Base-by-base conservation (phyloP, 768 basidiomycete species). In the Amanita phalloides region DNA sequence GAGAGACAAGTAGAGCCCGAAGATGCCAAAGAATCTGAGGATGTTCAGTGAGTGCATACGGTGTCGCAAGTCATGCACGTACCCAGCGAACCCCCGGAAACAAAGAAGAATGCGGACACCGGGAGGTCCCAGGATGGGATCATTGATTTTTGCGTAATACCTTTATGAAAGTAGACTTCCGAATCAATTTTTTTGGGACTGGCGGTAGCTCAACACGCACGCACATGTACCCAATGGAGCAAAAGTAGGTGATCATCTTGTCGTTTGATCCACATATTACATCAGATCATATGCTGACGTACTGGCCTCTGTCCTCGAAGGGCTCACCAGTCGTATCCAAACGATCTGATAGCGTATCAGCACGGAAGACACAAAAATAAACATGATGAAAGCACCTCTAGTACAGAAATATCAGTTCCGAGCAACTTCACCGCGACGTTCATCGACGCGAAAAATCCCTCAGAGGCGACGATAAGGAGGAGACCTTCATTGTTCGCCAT, bases 121-220 rank as follows among this genome's bases (percentile, higher is more conserved):
- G 39, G 79, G 79, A 0, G 88, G 89, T 0, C 87, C 89, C 0
- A 83, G 59, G 30, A 82, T 62, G 1, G 86, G 85, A 59, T 90
- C 68, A 2, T 65, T 63, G 11, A 72, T 63, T 25, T 66, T 55
- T 57, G 62, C 73, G 68, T 73, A 56, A 23, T 64, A 33, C 69
- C 69, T 70, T 20, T 74, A 33, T 52, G 44, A 21, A 30, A 7
- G 28, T 9, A 7, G 8, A 8, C 41, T 6, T 45, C 21, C 33
- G 28, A 43, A 20, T 14, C 8, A 17, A 10, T 13, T 13, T 9
- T 17, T 17, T 7, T 1, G 20, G 30, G 9, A 6, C 26, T 5
- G 9, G 9, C 13, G 21, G n/a, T 7, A 79, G 36, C n/a, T 37
- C n/a, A 3, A 8, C 4, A 21, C 17, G 20, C 17, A 42, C 26